Percentiles rank a stretch among this genome's conserved stretches.
Conservation (phyloP, 2,329 filamentous ascomycete genomes). For the Emmonsiellopsis sp. region DNA sequence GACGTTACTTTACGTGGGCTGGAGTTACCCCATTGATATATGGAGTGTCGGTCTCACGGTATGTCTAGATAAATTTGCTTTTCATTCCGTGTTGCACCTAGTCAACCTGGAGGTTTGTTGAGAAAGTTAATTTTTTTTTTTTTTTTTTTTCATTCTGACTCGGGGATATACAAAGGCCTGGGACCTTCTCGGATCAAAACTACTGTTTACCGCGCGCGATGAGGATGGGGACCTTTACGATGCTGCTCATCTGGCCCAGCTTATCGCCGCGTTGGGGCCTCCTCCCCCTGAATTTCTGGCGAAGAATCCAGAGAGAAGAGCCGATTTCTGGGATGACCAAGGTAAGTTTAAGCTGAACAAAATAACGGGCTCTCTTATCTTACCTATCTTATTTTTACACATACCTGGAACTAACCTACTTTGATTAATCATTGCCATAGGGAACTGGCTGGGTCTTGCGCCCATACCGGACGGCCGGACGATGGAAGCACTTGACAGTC, state of each 20-base stretch:
- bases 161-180: slow-evolving; percentile 27
- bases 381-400: too few relatives aligned
- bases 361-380: background rate
- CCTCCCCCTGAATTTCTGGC: slow-evolving; percentile 30
- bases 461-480: slow-evolving; percentile 19
- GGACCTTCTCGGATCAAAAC: slow-evolving; percentile 36
- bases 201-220: slow-evolving; percentile 34
- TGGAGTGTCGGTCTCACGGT: slow-evolving; percentile 26
- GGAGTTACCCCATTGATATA: slow-evolving; percentile 24
- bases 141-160: too few relatives aligned
- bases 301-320: slow-evolving; percentile 17
- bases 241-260: slow-evolving; percentile 37
- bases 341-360: slow-evolving; percentile 18
- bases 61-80: slow-evolving; percentile 8
- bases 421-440: slow-evolving; percentile 9
- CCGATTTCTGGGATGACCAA: slow-evolving; percentile 28
- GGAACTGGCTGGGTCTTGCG: slow-evolving; percentile 20
- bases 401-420: background rate
- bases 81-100: too few relatives aligned
- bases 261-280: slow-evolving; percentile 34
- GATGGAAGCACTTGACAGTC: slow-evolving; percentile 15
- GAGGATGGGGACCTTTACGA: slow-evolving; percentile 28
- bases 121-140: too few relatives aligned
- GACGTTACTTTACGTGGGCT: slow-evolving; percentile 21
- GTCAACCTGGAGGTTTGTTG: too few relatives aligned